Conservation (phyloP, 805 yeast species). For the Hanseniaspora singularis region DNA sequence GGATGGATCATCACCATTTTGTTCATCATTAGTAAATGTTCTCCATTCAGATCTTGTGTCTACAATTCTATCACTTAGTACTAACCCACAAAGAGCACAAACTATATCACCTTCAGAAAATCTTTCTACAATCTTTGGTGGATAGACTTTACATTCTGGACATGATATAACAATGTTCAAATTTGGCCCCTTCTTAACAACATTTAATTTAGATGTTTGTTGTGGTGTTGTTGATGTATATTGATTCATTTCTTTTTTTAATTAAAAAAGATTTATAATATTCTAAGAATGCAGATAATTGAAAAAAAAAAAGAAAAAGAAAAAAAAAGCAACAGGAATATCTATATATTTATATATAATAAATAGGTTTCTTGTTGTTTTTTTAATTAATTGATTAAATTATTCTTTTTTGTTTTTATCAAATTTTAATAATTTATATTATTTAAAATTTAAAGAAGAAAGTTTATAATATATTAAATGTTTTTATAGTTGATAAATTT, state of each 20-base stretch:
- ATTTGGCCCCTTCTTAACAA: constrained; percentile 54
- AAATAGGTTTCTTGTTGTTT: no score
- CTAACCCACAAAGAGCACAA: constrained; percentile 95
- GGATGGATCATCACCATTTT: constrained; percentile 94
- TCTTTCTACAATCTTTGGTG: constrained; percentile 89
- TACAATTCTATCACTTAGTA: constrained; percentile 78
- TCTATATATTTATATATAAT: no score
- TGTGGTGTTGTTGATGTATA: constrained; percentile 11
- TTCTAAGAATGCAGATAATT: constrained; percentile 2
- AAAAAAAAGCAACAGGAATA: no score
- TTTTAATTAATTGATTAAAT: no score
- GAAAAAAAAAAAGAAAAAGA: no score
- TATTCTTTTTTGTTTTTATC: no score
- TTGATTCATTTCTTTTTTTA: neutral
- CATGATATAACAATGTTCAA: constrained; percentile 81
- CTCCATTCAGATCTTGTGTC: constrained; percentile 98
- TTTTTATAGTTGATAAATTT: no score
- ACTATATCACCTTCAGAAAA: constrained; percentile 97
- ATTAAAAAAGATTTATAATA: no score
- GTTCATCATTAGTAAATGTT: constrained; percentile 94
- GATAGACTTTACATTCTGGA: constrained; percentile 91
- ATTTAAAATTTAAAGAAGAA: no score
- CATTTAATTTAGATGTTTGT: constrained; percentile 18
- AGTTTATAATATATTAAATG: no score
- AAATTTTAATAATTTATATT: no score